Percentiles rank a stretch among this genome's conserved stretches.
phyloP scores from a whole-genome alignment of 2,329 filamentous ascomycete genomes.

The Fusarium armeniacum region DNA sequence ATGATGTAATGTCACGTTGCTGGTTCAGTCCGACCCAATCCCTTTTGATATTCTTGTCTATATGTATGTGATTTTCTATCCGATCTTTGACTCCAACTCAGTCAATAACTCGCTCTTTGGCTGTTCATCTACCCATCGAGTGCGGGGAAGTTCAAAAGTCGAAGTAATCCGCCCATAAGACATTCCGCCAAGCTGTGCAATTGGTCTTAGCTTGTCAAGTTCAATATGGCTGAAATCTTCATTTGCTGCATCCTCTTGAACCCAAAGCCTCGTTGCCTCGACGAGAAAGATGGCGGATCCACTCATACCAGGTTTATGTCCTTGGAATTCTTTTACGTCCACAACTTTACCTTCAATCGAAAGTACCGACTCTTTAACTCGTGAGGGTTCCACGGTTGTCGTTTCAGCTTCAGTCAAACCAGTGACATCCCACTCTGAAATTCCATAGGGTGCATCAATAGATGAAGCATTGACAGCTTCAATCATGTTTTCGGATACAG shows the following conservation, averaged over 20 bases:
- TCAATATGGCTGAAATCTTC: constrained; percentile 81
- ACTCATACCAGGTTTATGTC: constrained; percentile 78
- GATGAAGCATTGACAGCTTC: constrained; percentile 87
- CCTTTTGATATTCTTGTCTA: too few species aligned
- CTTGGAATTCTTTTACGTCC: constrained; percentile 82
- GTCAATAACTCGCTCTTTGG: neutral
- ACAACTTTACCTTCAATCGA: constrained; percentile 86
- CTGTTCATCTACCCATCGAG: constrained; percentile 12
- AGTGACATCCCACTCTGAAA: constrained; percentile 84
- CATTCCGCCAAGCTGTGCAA: constrained; percentile 88
- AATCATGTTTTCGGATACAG: constrained; percentile 85
- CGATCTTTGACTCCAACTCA: neutral
- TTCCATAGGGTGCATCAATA: constrained; percentile 82
- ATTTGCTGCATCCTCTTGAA: constrained; percentile 87
- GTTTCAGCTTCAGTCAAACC: constrained; percentile 79
- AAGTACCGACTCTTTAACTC: constrained; percentile 87
- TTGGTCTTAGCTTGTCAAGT: constrained; percentile 79
- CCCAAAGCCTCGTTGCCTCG: constrained; percentile 91
- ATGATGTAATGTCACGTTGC: too few species aligned
- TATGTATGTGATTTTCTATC: too few species aligned
- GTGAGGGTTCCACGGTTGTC: constrained; percentile 76
- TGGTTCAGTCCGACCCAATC: neutral
- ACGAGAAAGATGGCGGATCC: constrained; percentile 81
- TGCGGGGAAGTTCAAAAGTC: constrained; percentile 74
- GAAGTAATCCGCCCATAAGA: constrained; percentile 81